Conservation (phyloP, 768 basidiomycete genomes). For the Rhodotorula diobovata region DNA sequence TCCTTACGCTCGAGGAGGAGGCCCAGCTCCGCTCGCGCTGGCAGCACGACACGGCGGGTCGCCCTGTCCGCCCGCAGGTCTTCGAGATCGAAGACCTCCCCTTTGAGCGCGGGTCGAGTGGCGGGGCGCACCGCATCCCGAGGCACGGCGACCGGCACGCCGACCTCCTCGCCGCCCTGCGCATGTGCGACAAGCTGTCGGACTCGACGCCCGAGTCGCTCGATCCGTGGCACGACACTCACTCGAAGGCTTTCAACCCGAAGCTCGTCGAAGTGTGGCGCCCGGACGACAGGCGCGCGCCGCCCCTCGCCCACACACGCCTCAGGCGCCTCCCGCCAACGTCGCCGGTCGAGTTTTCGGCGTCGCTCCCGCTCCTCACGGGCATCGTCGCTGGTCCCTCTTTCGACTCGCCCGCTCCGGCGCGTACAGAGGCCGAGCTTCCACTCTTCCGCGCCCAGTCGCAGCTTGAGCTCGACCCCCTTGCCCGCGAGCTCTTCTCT, state of each 20-base stretch:
- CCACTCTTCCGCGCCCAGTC: neutral
- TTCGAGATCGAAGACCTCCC: constrained; percentile 24
- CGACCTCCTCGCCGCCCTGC: constrained; percentile 14
- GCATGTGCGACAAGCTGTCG: constrained; percentile 2
- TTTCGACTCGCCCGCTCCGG: neutral
- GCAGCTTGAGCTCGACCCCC: neutral
- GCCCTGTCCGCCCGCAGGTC: constrained; percentile 1
- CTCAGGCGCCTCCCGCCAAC: neutral
- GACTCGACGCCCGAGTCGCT: constrained; percentile 17
- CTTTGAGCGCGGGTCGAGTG: constrained; percentile 13
- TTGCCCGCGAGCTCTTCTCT: neutral
- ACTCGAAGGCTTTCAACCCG: constrained; percentile 25
- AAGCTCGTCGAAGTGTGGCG: constrained; percentile 26
- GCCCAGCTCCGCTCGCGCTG: constrained; percentile 19
- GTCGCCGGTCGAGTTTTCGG: neutral
- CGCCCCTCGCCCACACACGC: neutral
- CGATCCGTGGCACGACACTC: constrained; percentile 33
- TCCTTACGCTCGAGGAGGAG: constrained; percentile 31
- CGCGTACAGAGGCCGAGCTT: neutral
- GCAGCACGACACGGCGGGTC: constrained; percentile 8
- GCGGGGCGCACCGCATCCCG: constrained; percentile 26
- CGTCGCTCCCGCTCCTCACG: constrained; percentile 2
- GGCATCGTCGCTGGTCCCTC: neutral
- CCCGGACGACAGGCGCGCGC: neutral
- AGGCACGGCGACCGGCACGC: constrained; percentile 16